These are phyloP conservation scores for Phytophthora tubulina DNA, from an alignment of 352 stramenopile genomes.

Conservation along the genomic window DNA sequence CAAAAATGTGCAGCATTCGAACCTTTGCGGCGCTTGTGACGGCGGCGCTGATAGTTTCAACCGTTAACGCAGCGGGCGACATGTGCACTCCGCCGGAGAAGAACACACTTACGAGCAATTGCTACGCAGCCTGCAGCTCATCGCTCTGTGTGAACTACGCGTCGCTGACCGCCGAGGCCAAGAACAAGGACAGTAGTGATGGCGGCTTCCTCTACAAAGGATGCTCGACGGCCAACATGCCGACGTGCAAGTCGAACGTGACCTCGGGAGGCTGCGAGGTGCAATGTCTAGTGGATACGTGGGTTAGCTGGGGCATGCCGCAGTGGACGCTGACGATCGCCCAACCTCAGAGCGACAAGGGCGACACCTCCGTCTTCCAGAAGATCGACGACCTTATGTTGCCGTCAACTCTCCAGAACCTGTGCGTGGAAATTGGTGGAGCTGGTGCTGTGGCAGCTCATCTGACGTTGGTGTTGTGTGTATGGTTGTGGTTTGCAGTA, in stretches of 20 bases:
- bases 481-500: constrained; percentile 45
- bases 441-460: not conserved
- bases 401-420: constrained; percentile 61
- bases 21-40: constrained; percentile 12
- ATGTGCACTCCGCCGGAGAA: constrained; percentile 46
- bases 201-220: constrained; percentile 74
- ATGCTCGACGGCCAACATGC: constrained; percentile 58
- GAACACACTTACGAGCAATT: constrained; percentile 74
- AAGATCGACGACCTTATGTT: constrained; percentile 60
- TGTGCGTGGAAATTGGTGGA: constrained; percentile 48
- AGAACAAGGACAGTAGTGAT: constrained; percentile 47
- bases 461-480: constrained; percentile 15
- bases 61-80: not conserved
- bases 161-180: constrained; percentile 33
- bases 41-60: not conserved
- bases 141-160: constrained; percentile 79
- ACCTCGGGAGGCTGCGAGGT: constrained; percentile 61
- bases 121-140: constrained; percentile 58
- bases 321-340: constrained; percentile 70
- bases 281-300: constrained; percentile 65
- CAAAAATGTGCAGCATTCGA: constrained; percentile 11
- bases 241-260: constrained; percentile 60
- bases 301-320: constrained; percentile 28
- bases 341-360: constrained; percentile 72
- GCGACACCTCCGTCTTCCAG: constrained; percentile 70